Base-by-base conservation (phyloP, 2,329 filamentous ascomycete species). In the Hypoxylon rubiginosum region DNA sequence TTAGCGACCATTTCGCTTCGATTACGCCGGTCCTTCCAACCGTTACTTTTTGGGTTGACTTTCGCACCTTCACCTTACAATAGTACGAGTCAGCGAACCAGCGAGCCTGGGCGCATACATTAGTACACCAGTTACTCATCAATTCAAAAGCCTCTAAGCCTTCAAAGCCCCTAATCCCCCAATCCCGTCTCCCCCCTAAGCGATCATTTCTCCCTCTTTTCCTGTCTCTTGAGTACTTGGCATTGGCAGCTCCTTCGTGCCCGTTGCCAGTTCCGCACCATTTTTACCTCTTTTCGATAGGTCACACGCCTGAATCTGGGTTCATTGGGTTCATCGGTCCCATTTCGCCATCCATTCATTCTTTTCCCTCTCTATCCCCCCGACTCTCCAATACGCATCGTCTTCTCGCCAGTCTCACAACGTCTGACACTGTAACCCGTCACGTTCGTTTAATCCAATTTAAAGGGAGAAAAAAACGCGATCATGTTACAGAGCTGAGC, bases 381-480 rank as follows among this genome's bases (percentile, higher is more conserved):
- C 34, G 32, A 4, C 36, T 50, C 49, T 28, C 56, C 32, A 45
- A 60, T 30, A 61, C 50, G 2, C 21, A 64, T 15, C 46, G 15
- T 36, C 28, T 59, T 36, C 7, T n/a, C 34, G 48, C 41, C 41
- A 54, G 36, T 32, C 17, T 36, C 17, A 60, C 57, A 24, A 59
- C 26, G 28, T 43, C 52, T 17, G 34, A 52, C n/a, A 57, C 17
- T 57, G 60, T n/a, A 43, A 58, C 43, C 43, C 53, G 54, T 41
- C 52, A 69, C 67, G 52, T 58, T 69, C 67, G 64, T 69, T 69
- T 67, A 49, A 52, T 58, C 36, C 28, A 61, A 56, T 67, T 21
- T 43, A 9, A 43, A 58, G 48, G 34, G 52, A 32, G 32, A 36
- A 58, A 24, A 56, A 57, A 60, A 58, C 54, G 49, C 50, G 57